Evolutionary conservation across 331 rosid genomes (phyloP).

Genomic region (Stylosanthes scabra): DNA sequence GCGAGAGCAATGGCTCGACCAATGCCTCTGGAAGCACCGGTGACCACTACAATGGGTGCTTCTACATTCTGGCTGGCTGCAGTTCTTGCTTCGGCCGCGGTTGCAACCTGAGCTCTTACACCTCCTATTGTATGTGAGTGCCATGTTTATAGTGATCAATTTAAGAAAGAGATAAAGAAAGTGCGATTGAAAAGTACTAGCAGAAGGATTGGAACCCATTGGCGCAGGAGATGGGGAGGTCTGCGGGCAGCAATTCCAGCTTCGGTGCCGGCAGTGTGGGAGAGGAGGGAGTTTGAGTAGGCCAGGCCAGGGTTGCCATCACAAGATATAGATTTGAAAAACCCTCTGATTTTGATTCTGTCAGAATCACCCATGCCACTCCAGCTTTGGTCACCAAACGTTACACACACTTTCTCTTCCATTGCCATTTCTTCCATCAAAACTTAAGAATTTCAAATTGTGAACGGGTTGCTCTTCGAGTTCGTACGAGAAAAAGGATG

Average conservation of each 20-base stretch:
- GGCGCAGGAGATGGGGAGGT: slow-evolving; percentile 26
- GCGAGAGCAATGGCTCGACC: slow-evolving; percentile 51
- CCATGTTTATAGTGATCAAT: neutral
- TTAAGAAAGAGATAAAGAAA: neutral
- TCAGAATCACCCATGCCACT: too few species aligned
- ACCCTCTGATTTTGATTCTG: slow-evolving; percentile 32
- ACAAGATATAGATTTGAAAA: slow-evolving; percentile 9
- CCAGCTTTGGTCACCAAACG: too few species aligned
- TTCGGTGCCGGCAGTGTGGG: slow-evolving; percentile 41
- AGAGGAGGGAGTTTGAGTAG: slow-evolving; percentile 49
- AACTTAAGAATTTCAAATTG: too few species aligned
- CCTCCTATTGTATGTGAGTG: slow-evolving; percentile 32
- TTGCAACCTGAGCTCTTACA: slow-evolving; percentile 60
- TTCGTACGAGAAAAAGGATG: too few species aligned
- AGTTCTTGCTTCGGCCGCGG: slow-evolving; percentile 26
- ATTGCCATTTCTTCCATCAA: too few species aligned
- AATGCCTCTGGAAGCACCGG: slow-evolving; percentile 53
- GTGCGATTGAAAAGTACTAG: too few species aligned
- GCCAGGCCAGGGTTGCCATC: slow-evolving; percentile 66
- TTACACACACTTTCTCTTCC: too few species aligned
- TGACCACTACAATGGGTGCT: slow-evolving; percentile 45
- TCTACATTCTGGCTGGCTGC: slow-evolving; percentile 25
- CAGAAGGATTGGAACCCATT: slow-evolving; percentile 49
- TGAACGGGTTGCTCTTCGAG: too few species aligned
- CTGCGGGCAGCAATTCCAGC: slow-evolving; percentile 10